Percentiles rank a stretch among this genome's conserved stretches.
phyloP scores from a whole-genome alignment of 139 green algal genomes.

The Mesotaenium endlicherianum region DNA sequence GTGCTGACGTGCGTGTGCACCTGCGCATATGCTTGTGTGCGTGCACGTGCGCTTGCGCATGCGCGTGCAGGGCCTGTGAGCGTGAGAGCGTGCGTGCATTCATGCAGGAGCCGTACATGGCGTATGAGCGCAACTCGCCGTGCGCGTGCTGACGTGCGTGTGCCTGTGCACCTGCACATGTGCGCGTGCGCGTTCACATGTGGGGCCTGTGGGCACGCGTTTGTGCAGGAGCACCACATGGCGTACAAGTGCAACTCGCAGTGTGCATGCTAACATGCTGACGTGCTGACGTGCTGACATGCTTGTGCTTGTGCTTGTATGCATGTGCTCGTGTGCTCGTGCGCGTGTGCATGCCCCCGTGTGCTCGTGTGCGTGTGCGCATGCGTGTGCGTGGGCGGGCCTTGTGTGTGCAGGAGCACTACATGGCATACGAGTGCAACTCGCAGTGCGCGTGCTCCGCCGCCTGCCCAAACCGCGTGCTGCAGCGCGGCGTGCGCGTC shows the following conservation, averaged over 20 bases:
- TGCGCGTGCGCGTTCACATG: neutral
- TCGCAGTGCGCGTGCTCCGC: constrained; percentile 6
- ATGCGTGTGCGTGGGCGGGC: neutral
- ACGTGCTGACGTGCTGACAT: neutral
- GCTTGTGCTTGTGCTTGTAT: neutral
- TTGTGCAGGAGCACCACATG: neutral
- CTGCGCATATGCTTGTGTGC: neutral
- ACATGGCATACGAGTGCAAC: constrained; percentile 31
- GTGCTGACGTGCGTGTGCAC: too few relatives aligned
- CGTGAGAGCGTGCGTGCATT: neutral
- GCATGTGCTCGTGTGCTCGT: neutral
- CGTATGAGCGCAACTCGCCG: neutral
- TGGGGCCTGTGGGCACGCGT: neutral
- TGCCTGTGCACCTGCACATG: neutral
- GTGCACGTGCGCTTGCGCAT: neutral
- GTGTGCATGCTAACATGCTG: neutral
- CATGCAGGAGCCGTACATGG: neutral
- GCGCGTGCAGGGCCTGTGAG: neutral
- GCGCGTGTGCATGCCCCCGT: neutral
- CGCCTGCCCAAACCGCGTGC: constrained; percentile 17
- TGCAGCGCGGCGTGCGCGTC: constrained; percentile 11
- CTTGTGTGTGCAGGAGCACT: constrained; percentile 6
- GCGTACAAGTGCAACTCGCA: neutral
- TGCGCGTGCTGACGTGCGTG: neutral
- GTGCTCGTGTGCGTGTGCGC: too few relatives aligned